Conservation (phyloP, 2,329 filamentous ascomycete genomes). For the Cadophora malorum region DNA sequence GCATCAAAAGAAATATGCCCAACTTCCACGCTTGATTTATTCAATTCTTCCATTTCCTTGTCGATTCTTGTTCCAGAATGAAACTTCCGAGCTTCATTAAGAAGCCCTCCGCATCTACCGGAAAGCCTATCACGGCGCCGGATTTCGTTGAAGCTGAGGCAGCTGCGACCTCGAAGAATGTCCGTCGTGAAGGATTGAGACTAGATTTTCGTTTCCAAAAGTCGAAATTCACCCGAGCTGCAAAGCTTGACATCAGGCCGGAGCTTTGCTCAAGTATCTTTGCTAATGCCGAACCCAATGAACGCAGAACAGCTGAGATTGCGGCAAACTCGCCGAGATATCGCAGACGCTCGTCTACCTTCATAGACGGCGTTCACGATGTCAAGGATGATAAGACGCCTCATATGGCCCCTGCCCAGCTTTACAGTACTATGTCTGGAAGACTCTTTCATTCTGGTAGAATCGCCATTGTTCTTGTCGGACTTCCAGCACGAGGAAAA, state of each 20-base stretch:
- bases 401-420: constrained; percentile 89
- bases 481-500: constrained; percentile 92
- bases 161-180: neutral
- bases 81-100: neutral
- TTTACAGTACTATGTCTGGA: constrained; percentile 98
- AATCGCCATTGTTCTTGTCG: constrained; percentile 97
- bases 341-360: constrained; percentile 91
- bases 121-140: neutral
- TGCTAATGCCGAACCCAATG: neutral
- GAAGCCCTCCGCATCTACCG: neutral
- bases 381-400: constrained; percentile 72
- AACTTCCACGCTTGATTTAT: neutral
- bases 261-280: neutral
- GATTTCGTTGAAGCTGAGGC: constrained; percentile 11
- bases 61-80: neutral
- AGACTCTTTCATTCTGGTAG: constrained; percentile 95
- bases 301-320: constrained; percentile 75
- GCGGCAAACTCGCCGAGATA: constrained; percentile 90
- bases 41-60: neutral
- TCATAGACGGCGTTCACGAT: constrained; percentile 97
- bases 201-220: neutral
- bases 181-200: neutral
- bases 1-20: neutral
- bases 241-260: neutral
- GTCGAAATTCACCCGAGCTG: neutral